Percentiles rank a stretch among this genome's conserved stretches.
phyloP scores from a whole-genome alignment of 805 yeast genomes.

The Nakazawaea pomicola region DNA sequence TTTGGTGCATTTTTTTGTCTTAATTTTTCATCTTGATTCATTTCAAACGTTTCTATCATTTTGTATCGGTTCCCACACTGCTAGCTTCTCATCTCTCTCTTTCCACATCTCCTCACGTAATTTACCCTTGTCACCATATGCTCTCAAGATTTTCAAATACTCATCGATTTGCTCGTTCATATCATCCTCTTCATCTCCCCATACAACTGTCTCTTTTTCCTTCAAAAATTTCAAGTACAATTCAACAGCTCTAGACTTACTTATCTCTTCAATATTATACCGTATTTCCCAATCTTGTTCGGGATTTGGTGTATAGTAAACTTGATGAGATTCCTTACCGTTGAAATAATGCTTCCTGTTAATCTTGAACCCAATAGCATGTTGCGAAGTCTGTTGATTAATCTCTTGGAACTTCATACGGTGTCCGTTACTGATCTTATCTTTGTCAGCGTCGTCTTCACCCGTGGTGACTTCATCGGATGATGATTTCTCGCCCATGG shows the following conservation, averaged over 20 bases:
- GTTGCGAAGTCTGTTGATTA: slow-evolving; percentile 13
- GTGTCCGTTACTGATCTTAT: background rate
- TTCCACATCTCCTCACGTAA: slow-evolving; percentile 16
- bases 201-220: slow-evolving; percentile 10
- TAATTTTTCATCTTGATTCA: no score
- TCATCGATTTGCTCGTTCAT: slow-evolving; percentile 9
- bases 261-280: slow-evolving; percentile 19
- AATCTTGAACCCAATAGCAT: slow-evolving; percentile 32
- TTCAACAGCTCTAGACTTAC: slow-evolving; percentile 6
- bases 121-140: slow-evolving; percentile 28
- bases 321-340: slow-evolving; percentile 19
- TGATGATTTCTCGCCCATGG: slow-evolving; percentile 17
- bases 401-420: slow-evolving; percentile 15
- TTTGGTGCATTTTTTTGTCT: background rate
- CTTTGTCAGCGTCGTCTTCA: background rate
- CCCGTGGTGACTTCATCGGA: slow-evolving; percentile 14
- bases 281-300: slow-evolving; percentile 22
- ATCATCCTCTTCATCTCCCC: slow-evolving; percentile 8
- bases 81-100: slow-evolving; percentile 4
- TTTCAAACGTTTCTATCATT: slow-evolving; percentile 5
- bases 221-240: slow-evolving; percentile 9
- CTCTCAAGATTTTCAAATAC: slow-evolving; percentile 21
- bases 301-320: slow-evolving; percentile 24
- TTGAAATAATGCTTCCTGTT: slow-evolving; percentile 30
- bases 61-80: slow-evolving; percentile 10